Evolutionary conservation across 2,329 filamentous ascomycete genomes (phyloP).

Genomic region (Calonectria leucothoes): DNA sequence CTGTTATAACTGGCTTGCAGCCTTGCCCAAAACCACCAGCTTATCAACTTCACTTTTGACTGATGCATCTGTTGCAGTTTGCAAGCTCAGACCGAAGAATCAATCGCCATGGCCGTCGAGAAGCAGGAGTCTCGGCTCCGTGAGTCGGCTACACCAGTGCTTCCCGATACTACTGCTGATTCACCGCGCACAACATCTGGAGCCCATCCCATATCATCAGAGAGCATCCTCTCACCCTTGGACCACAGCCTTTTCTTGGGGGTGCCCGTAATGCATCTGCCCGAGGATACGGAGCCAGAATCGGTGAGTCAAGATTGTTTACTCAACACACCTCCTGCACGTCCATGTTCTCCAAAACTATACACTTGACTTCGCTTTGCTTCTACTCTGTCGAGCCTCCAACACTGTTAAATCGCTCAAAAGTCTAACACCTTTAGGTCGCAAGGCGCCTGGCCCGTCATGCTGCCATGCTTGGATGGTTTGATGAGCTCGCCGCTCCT

Average conservation of each 20-base stretch:
- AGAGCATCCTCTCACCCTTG: conserved; percentile 30
- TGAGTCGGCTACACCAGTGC: conserved; percentile 30
- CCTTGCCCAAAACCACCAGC: no score
- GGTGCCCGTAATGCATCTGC: conserved; percentile 34
- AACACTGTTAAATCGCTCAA: no score
- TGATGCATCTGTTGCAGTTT: no score
- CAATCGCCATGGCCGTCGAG: conserved; percentile 29
- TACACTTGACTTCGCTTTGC: no score
- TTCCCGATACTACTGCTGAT: conserved; percentile 32
- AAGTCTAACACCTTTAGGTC: no score
- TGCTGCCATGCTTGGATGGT: conserved; percentile 41
- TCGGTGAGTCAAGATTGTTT: conserved; percentile 25
- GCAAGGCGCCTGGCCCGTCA: conserved; percentile 41
- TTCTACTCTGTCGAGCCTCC: no score
- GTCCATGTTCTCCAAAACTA: no score
- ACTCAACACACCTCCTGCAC: neutral
- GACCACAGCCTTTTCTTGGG: conserved; percentile 35
- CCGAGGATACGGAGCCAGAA: conserved; percentile 30
- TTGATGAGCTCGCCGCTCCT: conserved; percentile 36
- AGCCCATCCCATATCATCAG: no score
- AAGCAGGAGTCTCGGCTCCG: conserved; percentile 35
- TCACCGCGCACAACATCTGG: no score
- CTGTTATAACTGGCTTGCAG: no score
- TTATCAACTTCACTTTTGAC: no score
- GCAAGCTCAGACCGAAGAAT: no score